These are phyloP conservation scores for Aureococcus anophagefferens DNA, from an alignment of 108 stramenopile species.

Conservation along the genomic window DNA sequence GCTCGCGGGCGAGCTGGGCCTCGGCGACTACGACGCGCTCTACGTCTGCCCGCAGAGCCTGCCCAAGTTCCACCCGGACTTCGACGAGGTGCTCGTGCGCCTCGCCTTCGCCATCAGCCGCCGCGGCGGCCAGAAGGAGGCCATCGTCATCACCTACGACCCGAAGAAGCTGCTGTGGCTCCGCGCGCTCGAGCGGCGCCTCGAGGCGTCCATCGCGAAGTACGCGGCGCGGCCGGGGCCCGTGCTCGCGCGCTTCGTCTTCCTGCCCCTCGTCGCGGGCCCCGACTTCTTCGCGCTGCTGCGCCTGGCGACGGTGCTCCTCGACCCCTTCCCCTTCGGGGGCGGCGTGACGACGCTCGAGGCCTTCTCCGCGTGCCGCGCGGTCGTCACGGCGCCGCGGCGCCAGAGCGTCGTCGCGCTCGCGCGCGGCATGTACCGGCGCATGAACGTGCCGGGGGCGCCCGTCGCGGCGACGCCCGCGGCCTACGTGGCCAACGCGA, in stretches of 20 bases:
- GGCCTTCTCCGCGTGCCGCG: constrained; percentile 5
- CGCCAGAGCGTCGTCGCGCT: constrained; percentile 8
- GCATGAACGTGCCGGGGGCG: neutral
- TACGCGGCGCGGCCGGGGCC: neutral
- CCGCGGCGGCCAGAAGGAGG: neutral
- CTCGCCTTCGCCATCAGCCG: neutral
- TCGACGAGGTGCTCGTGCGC: constrained; percentile 1
- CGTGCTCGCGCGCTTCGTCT: neutral
- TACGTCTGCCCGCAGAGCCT: constrained; percentile 6
- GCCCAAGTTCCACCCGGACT: constrained; percentile 16
- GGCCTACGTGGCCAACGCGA: neutral
- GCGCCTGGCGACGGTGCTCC: neutral
- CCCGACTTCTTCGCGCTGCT: constrained; percentile 2
- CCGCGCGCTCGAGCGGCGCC: neutral
- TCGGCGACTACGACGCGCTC: neutral
- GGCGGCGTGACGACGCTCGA: constrained; percentile 16
- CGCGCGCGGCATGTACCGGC: constrained; percentile 7
- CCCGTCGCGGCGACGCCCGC: neutral
- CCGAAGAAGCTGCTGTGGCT: constrained; percentile 1
- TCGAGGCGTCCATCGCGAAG: neutral
- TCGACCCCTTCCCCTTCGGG: constrained; percentile 17
- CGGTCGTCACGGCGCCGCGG: constrained; percentile 10
- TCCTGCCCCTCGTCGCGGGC: neutral
- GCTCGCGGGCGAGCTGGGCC: neutral
- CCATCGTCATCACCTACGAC: constrained; percentile 3